Evolutionary conservation across 169 alveolate species (phyloP), one percentile per base, ranked within the genome.

Genomic region (Plasmodium falciparum): DNA sequence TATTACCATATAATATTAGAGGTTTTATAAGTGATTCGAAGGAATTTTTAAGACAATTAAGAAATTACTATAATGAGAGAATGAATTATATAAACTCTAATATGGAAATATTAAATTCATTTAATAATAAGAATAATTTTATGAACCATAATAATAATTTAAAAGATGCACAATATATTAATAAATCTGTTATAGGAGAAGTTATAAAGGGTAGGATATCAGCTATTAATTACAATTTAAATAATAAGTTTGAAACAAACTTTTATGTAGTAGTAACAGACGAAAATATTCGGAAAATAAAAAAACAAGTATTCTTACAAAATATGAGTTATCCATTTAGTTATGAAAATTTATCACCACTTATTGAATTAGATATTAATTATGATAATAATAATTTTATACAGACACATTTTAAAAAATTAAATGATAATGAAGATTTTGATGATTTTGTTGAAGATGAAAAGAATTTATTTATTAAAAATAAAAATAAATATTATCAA

Each of bases 1-100:
- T 95, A 47, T 78, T 93, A 3, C 97, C 97, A 17, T 88, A 88
- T 47, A 93, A 90, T 33, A 88, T 95, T 12, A 88, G 89, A 45
- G 97, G 93, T 0, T 54, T 76, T 61, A 90, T 93, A 9, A 88
- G 88, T 43, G 97, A 95, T 56, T 91, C 90, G 52, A 43, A 59
- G 56, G 93, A 88, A 2, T 91, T 91, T 88, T 58, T 88, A 22
- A 65, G 88, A 45, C 94, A 93, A 24, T 71, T 93, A 29, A 80
- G 88, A 49, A 90, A 88, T 7, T 49, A 88, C 22, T 80, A 88
- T 47, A 88, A 85, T 65, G 93, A 91, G 5, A 69, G 74, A 59
- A 78, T 78, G 89, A 78, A 78, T 56, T 24, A 49, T 3, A 78
- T 78, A 26, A 78, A 78, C 22, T 13, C 89, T 17, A 78, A 78